Percentiles rank a stretch among this genome's conserved stretches.
Evolutionary conservation across 805 yeast genomes (phyloP).

Genomic region (Monosporozyma yasuniensis): DNA sequence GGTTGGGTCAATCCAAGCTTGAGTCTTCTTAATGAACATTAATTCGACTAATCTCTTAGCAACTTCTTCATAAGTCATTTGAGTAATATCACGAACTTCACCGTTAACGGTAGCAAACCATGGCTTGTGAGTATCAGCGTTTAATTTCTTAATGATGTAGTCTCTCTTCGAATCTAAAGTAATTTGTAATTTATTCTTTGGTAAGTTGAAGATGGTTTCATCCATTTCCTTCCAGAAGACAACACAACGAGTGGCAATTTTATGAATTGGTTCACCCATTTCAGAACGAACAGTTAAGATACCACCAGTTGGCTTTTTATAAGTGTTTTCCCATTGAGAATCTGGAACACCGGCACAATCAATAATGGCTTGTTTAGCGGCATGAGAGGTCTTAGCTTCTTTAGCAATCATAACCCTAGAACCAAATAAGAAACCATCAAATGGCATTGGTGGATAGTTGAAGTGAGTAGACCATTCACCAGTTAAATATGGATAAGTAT

Average conservation of each 20-base stretch:
- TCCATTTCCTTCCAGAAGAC: constrained; percentile 96
- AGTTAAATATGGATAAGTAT: constrained; percentile 93
- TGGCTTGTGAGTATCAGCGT: constrained; percentile 94
- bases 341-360: constrained; percentile 87
- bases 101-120: constrained; percentile 78
- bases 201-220: constrained; percentile 82
- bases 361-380: constrained; percentile 87
- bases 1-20: constrained; percentile 80
- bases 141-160: constrained; percentile 74
- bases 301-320: constrained; percentile 95
- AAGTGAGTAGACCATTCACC: constrained; percentile 90
- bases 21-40: constrained; percentile 69
- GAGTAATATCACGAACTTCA: constrained; percentile 83
- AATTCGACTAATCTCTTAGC: constrained; percentile 80
- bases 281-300: constrained; percentile 92
- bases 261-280: constrained; percentile 99
- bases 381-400: constrained; percentile 91
- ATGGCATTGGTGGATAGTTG: constrained; percentile 97
- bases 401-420: constrained; percentile 96
- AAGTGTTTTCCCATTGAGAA: constrained; percentile 84
- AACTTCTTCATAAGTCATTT: constrained; percentile 92
- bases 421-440: constrained; percentile 93
- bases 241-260: constrained; percentile 97
- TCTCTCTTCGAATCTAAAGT: constrained; percentile 77
- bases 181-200: constrained; percentile 78